Percentiles rank a stretch among this genome's conserved stretches.
Evolutionary conservation across 2,329 filamentous ascomycete genomes (phyloP).

Genomic region (Nothopassalora personata): DNA sequence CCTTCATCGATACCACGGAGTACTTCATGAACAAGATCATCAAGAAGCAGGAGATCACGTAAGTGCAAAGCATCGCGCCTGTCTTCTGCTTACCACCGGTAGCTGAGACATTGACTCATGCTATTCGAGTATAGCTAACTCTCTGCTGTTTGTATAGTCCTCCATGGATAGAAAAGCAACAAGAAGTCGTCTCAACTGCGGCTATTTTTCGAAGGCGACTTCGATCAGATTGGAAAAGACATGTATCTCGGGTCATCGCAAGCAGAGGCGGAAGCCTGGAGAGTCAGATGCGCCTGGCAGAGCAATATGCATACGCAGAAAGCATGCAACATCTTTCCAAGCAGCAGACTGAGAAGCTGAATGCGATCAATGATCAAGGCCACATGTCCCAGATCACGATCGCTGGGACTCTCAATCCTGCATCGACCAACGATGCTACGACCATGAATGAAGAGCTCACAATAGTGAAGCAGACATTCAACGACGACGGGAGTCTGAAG

Average conservation of each 20-base stretch:
- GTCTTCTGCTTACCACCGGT: too few relatives aligned
- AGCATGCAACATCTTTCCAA: conserved; percentile 54
- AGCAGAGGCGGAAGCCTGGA: conserved; percentile 69
- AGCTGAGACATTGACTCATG: too few relatives aligned
- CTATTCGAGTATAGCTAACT: too few relatives aligned
- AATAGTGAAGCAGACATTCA: conserved; percentile 34
- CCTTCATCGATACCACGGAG: conserved; percentile 92
- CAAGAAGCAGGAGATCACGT: conserved; percentile 83
- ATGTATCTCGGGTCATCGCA: conserved; percentile 73
- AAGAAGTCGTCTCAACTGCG: conserved; percentile 69
- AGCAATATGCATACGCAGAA: conserved; percentile 72
- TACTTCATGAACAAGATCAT: conserved; percentile 99
- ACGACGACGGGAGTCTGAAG: conserved; percentile 26
- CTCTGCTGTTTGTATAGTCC: conserved; percentile 40
- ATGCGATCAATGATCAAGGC: conserved; percentile 43
- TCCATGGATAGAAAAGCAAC: conserved; percentile 98
- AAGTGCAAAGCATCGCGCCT: too few relatives aligned
- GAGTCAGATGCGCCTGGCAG: conserved; percentile 65
- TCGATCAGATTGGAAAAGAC: conserved; percentile 75
- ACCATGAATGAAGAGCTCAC: conserved; percentile 30
- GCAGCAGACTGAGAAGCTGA: conserved; percentile 40
- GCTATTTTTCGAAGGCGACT: conserved; percentile 68
- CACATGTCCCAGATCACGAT: conserved; percentile 46
- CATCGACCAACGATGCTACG: conserved; percentile 8
- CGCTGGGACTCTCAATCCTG: conserved; percentile 39